Evolutionary conservation across 73 alveolate species (phyloP).

Genomic region (Paramecium sonneborni): DNA sequence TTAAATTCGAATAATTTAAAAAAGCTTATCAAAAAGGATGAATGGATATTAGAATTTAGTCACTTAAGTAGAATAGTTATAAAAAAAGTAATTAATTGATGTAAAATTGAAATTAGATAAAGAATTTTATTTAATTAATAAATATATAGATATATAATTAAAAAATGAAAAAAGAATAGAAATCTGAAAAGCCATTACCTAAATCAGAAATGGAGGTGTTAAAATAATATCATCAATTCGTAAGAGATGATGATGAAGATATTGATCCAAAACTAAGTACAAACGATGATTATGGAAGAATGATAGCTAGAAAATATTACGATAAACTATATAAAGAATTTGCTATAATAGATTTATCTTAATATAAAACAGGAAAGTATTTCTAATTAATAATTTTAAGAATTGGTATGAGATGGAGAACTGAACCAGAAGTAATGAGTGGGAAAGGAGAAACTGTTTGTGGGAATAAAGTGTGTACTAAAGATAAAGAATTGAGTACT

Average conservation of each 20-base stretch:
- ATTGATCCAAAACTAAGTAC: constrained; percentile 34
- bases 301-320: constrained; percentile 61
- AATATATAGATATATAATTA: no score
- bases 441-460: constrained; percentile 73
- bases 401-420: constrained; percentile 77
- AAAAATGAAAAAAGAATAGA: neutral
- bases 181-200: neutral
- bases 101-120: neutral
- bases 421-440: constrained; percentile 67
- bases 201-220: neutral
- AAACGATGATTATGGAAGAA: constrained; percentile 38
- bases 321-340: constrained; percentile 70
- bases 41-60: no score
- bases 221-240: constrained; percentile 55
- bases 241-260: constrained; percentile 59
- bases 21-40: no score
- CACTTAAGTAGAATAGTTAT: no score
- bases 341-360: constrained; percentile 70
- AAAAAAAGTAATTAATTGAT: neutral
- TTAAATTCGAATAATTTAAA: no score
- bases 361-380: constrained; percentile 75
- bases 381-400: neutral
- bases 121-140: neutral
- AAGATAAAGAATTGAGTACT: constrained; percentile 31
- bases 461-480: constrained; percentile 68